Percentiles rank a stretch among this genome's conserved stretches.
phyloP scores from a whole-genome alignment of 495 filamentous ascomycete genomes.

The Talaromyces adpressus region DNA sequence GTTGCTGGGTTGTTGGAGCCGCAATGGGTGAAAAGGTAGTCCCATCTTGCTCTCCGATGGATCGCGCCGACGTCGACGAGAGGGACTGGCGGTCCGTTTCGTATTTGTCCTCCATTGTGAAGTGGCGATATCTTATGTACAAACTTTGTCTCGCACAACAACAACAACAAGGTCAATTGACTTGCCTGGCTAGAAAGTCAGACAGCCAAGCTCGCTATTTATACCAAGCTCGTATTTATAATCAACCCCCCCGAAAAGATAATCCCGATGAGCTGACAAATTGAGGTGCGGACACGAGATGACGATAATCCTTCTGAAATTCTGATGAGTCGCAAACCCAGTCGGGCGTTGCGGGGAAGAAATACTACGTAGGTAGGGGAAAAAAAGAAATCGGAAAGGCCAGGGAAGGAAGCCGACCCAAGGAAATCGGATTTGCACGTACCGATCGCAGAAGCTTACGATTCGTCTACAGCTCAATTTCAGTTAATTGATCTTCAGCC shows the following conservation, averaged over 20 bases:
- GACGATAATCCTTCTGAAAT: not conserved
- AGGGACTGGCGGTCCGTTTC: not conserved
- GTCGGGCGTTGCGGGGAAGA: not conserved
- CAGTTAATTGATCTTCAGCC: no score
- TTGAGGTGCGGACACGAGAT: not conserved
- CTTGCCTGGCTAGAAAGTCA: not conserved
- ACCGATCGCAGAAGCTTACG: no score
- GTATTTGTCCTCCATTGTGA: not conserved
- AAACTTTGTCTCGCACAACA: not conserved
- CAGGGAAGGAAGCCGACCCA: no score
- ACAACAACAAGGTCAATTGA: not conserved
- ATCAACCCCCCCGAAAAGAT: not conserved
- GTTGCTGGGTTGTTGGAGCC: slow-evolving; percentile 15
- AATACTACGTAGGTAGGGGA: no score
- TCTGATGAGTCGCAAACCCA: no score
- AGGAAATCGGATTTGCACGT: no score
- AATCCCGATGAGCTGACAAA: not conserved
- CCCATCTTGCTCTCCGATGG: not conserved
- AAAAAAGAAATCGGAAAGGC: no score
- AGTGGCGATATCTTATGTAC: not conserved
- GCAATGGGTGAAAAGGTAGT: slow-evolving; percentile 13
- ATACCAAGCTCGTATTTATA: not conserved
- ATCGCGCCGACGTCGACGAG: not conserved
- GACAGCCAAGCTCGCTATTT: not conserved
- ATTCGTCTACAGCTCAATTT: no score